Conservation (phyloP, 2,329 filamentous ascomycete genomes). For the Botrytis hyacinthi region DNA sequence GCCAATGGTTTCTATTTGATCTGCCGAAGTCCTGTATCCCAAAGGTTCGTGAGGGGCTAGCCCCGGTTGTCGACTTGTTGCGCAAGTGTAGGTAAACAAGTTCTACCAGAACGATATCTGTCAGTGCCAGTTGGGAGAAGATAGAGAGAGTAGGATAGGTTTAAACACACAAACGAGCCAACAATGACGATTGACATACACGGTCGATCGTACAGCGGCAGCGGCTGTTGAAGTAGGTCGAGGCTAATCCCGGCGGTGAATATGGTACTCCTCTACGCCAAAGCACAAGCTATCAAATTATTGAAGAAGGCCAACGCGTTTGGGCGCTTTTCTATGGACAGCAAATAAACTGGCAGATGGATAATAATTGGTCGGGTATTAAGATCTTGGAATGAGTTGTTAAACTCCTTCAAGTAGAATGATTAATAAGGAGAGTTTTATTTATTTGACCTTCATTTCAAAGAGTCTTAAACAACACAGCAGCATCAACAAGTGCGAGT, state of each 20-base stretch:
- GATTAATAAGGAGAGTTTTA: not conserved
- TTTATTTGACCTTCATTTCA: conserved; percentile 9
- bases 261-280: conserved; percentile 11
- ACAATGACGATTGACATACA: conserved; percentile 3
- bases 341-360: not conserved
- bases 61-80: conserved; percentile 8
- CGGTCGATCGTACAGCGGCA: conserved; percentile 18
- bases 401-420: not conserved
- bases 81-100: conserved; percentile 11
- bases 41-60: conserved; percentile 18
- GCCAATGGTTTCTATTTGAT: conserved; percentile 13
- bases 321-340: conserved; percentile 15
- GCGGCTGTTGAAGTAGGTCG: conserved; percentile 18
- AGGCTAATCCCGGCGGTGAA: conserved; percentile 22
- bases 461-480: conserved; percentile 16
- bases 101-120: conserved; percentile 11
- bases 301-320: conserved; percentile 16
- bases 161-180: conserved; percentile 8
- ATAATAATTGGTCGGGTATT: conserved; percentile 4
- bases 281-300: conserved; percentile 15
- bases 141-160: not conserved
- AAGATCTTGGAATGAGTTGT: not conserved
- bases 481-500: conserved; percentile 11
- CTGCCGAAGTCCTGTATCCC: conserved; percentile 7
- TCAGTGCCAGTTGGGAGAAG: conserved; percentile 6